phyloP scores from a whole-genome alignment of 2,329 filamentous ascomycete species.

The Elsinoe necatrix region DNA sequence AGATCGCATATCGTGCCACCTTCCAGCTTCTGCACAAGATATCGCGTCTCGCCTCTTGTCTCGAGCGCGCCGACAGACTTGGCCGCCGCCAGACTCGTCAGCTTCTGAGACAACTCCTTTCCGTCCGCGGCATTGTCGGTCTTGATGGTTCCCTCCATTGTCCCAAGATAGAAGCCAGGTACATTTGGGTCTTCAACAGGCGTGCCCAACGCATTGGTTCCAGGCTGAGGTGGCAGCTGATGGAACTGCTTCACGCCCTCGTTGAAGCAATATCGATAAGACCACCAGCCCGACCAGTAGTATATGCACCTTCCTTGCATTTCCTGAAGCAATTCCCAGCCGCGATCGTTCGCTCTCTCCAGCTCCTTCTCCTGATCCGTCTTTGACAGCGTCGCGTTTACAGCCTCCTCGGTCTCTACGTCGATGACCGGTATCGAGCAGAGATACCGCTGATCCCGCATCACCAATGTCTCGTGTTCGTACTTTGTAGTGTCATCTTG shows the following conservation, averaged over 20 bases:
- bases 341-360: conserved; percentile 63
- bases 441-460: conserved; percentile 65
- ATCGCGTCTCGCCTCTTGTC: conserved; percentile 73
- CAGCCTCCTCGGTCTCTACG: conserved; percentile 27
- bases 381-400: conserved; percentile 27
- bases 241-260: conserved; percentile 85
- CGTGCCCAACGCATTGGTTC: conserved; percentile 53
- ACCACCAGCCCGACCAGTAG: conserved; percentile 86
- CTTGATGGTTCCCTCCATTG: conserved; percentile 34
- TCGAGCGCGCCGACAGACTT: conserved; percentile 46
- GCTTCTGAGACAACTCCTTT: conserved; percentile 18
- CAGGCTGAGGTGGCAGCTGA: conserved; percentile 61
- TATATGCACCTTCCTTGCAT: conserved; percentile 78
- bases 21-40: conserved; percentile 72
- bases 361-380: conserved; percentile 75
- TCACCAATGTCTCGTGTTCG: conserved; percentile 64
- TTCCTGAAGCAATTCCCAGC: conserved; percentile 69
- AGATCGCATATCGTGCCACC: conserved; percentile 79
- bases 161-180: conserved; percentile 68
- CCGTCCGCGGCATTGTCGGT: conserved; percentile 25
- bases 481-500: conserved; percentile 19
- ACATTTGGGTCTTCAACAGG: conserved; percentile 70
- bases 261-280: conserved; percentile 89
- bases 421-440: conserved; percentile 71
- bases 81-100: conserved; percentile 20